Percentiles rank a stretch among this genome's conserved stretches.
Evolutionary conservation across 805 yeast genomes (phyloP).

Genomic region (Starmerella tilneyi): DNA sequence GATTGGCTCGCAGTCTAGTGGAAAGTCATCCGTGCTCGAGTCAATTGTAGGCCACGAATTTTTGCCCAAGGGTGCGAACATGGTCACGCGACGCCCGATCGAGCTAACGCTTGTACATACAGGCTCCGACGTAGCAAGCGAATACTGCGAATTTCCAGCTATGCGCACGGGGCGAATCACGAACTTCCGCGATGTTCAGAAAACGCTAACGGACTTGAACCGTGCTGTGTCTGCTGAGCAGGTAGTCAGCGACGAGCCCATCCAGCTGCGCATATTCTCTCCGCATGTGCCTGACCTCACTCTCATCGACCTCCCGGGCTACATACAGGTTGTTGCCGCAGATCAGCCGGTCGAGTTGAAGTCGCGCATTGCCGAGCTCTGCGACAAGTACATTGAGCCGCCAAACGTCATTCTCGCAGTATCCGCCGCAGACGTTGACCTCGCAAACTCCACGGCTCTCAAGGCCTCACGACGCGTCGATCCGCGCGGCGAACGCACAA

Average conservation of each 20-base stretch:
- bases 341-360: constrained; percentile 87
- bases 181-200: constrained; percentile 81
- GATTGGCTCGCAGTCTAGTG: constrained; percentile 93
- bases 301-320: constrained; percentile 92
- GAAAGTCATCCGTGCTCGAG: constrained; percentile 92
- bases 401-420: constrained; percentile 95
- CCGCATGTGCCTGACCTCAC: constrained; percentile 88
- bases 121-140: constrained; percentile 59
- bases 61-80: constrained; percentile 90
- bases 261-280: constrained; percentile 80
- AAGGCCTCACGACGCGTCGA: constrained; percentile 83
- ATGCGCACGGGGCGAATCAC: constrained; percentile 70
- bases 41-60: constrained; percentile 97
- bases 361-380: constrained; percentile 62
- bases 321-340: constrained; percentile 91
- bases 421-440: constrained; percentile 94
- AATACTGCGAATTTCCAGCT: constrained; percentile 88
- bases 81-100: constrained; percentile 97
- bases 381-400: constrained; percentile 74
- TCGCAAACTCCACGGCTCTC: constrained; percentile 91
- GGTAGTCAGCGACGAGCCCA: constrained; percentile 87
- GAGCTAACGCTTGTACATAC: constrained; percentile 87
- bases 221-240: constrained; percentile 82
- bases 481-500: constrained; percentile 89
- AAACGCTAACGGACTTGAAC: constrained; percentile 75